Base-by-base conservation (phyloP, 257 asterid species). In the Eustoma russellianum region DNA sequence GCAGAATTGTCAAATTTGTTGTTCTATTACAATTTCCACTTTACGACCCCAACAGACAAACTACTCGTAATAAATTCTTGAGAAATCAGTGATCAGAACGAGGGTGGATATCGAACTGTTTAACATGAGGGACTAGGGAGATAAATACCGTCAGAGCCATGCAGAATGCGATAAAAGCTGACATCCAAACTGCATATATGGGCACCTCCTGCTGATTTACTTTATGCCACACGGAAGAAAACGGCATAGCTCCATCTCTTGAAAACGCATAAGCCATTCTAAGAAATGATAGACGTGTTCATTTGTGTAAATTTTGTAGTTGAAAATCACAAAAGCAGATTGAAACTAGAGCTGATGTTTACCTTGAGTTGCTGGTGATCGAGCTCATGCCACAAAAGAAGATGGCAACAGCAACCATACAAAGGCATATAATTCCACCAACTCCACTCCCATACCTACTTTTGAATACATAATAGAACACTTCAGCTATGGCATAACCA, bases 261-360 rank as follows among this genome's bases (percentile, higher is more conserved):
- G 98, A 92, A 80, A 92, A 92, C 45, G 98, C 98, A 70, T 82
- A 92, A 13, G 69, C 88, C 98, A 92, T 88, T 79, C 98, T 90
- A 70, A 38, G 9, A 11, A 9, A 7, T 7, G 2, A 12, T 19
- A 16, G n/a, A 52, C 57, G 50, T 24, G n/a, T 33, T 55, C 41
- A 14, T 15, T 1, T 24, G 30, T 24, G 30, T 24, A 24, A 24
- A 4, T 24, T 24, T 4, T 24, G n/a, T 4, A 1, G 2, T 24
- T 24, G 30, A 24, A 24, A 24, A 24, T 0, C 3, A n/a, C n/a
- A 40, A 48, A 10, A n/a, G 15, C 33, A 61, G 53, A 46, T 46
- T 49, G 63, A 57, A 52, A 63, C n/a, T 35, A 33, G 43, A 24
- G 24, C 50, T 16, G 12, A 64, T 34, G 30, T 41, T 64, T 70